phyloP scores from a whole-genome alignment of 208 protist genomes.

The Trypanosoma avium region DNA sequence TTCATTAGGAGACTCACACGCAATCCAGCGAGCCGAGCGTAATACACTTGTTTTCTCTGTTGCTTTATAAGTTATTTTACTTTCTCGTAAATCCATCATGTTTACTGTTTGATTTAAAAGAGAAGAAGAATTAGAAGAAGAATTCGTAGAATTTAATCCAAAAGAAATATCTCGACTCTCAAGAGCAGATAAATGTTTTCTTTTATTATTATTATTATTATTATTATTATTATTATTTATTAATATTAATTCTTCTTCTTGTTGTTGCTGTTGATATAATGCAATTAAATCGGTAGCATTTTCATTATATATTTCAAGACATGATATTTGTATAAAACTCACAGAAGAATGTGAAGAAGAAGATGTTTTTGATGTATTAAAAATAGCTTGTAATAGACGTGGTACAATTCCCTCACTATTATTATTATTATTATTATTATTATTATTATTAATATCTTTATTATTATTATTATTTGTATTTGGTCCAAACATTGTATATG shows the following conservation, averaged over 20 bases:
- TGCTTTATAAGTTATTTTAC: slow-evolving; percentile 34
- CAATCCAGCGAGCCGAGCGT: slow-evolving; percentile 32
- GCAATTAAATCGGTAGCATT: slow-evolving; percentile 66
- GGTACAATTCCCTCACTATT: slow-evolving; percentile 62
- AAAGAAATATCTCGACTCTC: too few species aligned
- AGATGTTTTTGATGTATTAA: not conserved
- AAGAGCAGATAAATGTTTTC: not conserved
- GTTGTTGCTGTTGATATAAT: slow-evolving; percentile 20
- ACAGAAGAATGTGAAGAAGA: too few species aligned
- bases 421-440: slow-evolving; percentile 1
- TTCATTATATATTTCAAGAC: slow-evolving; percentile 85
- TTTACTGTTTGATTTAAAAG: too few species aligned
- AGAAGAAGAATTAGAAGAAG: too few species aligned
- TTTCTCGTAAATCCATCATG: slow-evolving; percentile 6
- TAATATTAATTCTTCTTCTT: not conserved
- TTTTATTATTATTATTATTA: not conserved
- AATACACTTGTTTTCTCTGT: slow-evolving; percentile 58
- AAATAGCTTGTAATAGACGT: slow-evolving; percentile 54
- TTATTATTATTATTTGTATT: not conserved
- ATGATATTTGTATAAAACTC: slow-evolving; percentile 56
- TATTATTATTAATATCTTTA: not conserved
- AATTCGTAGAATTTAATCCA: too few species aligned
- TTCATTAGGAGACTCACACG: slow-evolving; percentile 31
- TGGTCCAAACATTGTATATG: slow-evolving; percentile 76
- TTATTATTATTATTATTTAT: slow-evolving; percentile 3